phyloP scores from a whole-genome alignment of 192 early-diverging fungal species.

The Coemansia sp. region DNA sequence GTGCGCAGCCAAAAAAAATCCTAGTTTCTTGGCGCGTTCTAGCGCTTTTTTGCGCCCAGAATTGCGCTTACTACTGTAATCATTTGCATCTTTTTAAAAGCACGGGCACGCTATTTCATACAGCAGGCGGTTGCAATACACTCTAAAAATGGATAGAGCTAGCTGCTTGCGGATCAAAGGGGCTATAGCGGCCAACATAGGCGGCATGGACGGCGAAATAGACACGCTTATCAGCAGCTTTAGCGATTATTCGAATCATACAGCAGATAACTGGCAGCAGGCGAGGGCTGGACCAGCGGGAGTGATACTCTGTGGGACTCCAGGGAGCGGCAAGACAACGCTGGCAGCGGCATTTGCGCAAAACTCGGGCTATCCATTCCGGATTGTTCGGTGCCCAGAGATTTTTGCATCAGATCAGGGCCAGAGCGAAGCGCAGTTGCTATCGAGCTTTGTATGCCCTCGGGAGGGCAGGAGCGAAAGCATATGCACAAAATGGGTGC shows the following conservation, averaged over 20 bases:
- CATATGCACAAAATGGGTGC: constrained; percentile 13
- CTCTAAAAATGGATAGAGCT: neutral
- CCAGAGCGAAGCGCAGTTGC: constrained; percentile 36
- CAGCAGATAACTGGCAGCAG: neutral
- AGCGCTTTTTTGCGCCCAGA: neutral
- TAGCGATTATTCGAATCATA: constrained; percentile 13
- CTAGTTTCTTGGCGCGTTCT: neutral
- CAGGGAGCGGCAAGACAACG: constrained; percentile 48
- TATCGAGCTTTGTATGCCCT: constrained; percentile 25
- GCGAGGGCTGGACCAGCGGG: constrained; percentile 20
- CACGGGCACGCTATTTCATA: too few relatives aligned
- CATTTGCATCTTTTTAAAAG: neutral
- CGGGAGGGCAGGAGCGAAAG: neutral
- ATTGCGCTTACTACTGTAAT: neutral
- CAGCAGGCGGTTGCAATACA: neutral
- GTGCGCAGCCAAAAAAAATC: neutral
- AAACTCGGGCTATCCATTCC: constrained; percentile 20
- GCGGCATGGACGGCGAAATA: constrained; percentile 43
- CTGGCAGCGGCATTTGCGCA: constrained; percentile 37
- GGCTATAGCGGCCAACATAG: constrained; percentile 16
- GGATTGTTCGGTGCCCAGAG: constrained; percentile 44
- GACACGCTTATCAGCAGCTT: constrained; percentile 31
- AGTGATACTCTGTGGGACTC: constrained; percentile 45
- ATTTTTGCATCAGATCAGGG: constrained; percentile 50
- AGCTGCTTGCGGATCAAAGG: constrained; percentile 4